phyloP scores from a whole-genome alignment of 208 protist genomes.

The Leishmania guyanensis region DNA sequence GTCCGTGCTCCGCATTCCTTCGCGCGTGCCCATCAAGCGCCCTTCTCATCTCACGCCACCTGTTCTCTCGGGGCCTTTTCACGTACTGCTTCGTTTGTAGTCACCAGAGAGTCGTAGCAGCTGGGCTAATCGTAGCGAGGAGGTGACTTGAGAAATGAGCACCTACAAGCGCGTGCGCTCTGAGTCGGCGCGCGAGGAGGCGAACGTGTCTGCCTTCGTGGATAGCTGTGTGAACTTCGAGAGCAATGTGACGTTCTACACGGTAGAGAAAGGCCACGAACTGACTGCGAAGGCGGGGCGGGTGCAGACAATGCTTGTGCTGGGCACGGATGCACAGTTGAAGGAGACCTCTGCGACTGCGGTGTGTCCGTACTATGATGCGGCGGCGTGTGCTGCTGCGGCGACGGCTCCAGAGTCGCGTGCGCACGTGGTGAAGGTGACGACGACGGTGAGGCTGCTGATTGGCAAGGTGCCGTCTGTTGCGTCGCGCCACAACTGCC shows the following conservation, averaged over 20 bases:
- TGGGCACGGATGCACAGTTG: slow-evolving; percentile 48
- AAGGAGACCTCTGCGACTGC: slow-evolving; percentile 7
- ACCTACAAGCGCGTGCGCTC: slow-evolving; percentile 61
- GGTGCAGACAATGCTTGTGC: slow-evolving; percentile 47
- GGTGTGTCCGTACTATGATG: slow-evolving; percentile 15
- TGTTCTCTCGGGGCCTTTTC: neutral
- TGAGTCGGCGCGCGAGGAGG: slow-evolving; percentile 49
- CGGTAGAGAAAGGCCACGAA: slow-evolving; percentile 23
- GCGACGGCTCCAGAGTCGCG: slow-evolving; percentile 16
- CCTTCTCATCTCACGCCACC: neutral
- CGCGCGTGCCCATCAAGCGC: neutral
- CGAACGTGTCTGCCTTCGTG: slow-evolving; percentile 58
- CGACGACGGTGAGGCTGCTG: slow-evolving; percentile 35
- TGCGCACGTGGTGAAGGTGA: slow-evolving; percentile 30
- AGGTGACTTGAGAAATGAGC: neutral
- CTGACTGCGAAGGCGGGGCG: neutral
- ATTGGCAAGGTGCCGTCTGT: slow-evolving; percentile 43
- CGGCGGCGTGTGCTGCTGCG: slow-evolving; percentile 12
- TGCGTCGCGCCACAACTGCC: slow-evolving; percentile 85
- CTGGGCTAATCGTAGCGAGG: neutral
- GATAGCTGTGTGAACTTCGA: slow-evolving; percentile 63
- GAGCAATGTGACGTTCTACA: slow-evolving; percentile 61
- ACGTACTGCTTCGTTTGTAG: neutral
- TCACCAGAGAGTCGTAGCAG: neutral
- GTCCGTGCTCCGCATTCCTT: neutral